Evolutionary conservation across 2,329 filamentous ascomycete genomes (phyloP), one percentile per base, ranked within the genome.

Genomic region (Sclerotinia sclerotiorum): DNA sequence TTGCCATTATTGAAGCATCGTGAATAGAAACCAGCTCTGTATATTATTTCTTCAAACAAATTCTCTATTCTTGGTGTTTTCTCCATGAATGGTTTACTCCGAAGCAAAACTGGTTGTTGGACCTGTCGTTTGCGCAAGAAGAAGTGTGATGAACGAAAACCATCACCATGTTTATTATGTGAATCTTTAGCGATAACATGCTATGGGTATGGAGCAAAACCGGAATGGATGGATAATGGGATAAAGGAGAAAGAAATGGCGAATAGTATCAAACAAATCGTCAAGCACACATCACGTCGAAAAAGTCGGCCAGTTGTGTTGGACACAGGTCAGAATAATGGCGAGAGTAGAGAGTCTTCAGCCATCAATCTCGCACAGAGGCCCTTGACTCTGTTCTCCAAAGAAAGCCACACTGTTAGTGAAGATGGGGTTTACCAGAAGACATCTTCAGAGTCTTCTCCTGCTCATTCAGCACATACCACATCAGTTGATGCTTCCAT

Each of bases 91-190:
- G 57, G 15, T 27, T 17, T 63, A 29, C 56, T 67, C 13, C 48
- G 65, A 63, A 67, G 48, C 27, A 67, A 63, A 55, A 15, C 21
- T 19, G 70, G 70, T 21, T 73, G 72, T 42, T 73, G 75, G 71
- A 77, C 74, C 69, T 88, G 87, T 73, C 82, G 85, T 29, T 80
- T 88, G 15, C 83, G 87, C 27, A 84, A 84, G 72, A 89, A 88
- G 74, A 88, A 87, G 73, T 89, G 87, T 74, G 84, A 87, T 70
- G 65, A 67, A 52, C 84, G 87, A 74, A 78, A 73, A 32, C 81
- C 79, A 2, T 85, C 86, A 15, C 74, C 81, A 13, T 89, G 87
- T 76, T 78, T 81, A 7, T 78, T 75, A 48, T 89, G 86, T 77
- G 75, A 77, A 19, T 74, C 78, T 3, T 82, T 89, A 24, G 80